Evolutionary conservation across 164 flowering plant species (phyloP), one percentile per base, ranked within the genome.

Genomic region (Vitis labrusca): DNA sequence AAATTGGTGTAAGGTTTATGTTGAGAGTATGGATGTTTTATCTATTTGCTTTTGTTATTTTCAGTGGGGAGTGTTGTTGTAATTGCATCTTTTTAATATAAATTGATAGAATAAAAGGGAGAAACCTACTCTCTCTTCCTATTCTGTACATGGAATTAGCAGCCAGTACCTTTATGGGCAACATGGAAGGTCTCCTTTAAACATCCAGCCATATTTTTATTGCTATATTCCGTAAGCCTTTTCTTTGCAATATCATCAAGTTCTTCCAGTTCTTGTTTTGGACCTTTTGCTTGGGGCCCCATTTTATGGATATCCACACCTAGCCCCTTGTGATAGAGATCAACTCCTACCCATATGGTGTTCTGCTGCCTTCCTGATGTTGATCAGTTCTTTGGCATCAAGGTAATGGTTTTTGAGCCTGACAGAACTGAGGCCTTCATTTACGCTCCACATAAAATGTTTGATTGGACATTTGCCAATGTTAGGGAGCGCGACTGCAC

Each of bases 71-170:
- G 7, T 37, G 0, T 37, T 37, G 44, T 37, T 37, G 44, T 37
- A 5, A 37, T 6, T 37, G 0, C 44, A 37, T 37, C 44, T 37
- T 37, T 37, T 37, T 3, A 37, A 37, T 37, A 37, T 37, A 37
- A 37, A 37, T 37, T 37, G 44, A 6, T 2, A 6, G 44, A 37
- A 37, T 32, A 32, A 37, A 37, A 37, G 44, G 44, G 44, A 37
- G 44, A 37, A 32, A 37, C 44, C 44, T 37, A 2, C 44, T 5
- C 44, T 37, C 44, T 37, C 44, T 37, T 37, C 27, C 70, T 65
- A 81, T 53, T 69, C 89, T 82, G 76, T 88, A 83, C 89, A 88
- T 84, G 50, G 90, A 81, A 75, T 85, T 82, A 11, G 92, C 87
- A 17, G 90, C 91, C 71, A 83, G 50, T 57, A 73, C 71, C 56